These are phyloP conservation scores for Lasiosphaeriaceae sp. DNA, from an alignment of 495 filamentous ascomycete genomes.

Conservation along the genomic window DNA sequence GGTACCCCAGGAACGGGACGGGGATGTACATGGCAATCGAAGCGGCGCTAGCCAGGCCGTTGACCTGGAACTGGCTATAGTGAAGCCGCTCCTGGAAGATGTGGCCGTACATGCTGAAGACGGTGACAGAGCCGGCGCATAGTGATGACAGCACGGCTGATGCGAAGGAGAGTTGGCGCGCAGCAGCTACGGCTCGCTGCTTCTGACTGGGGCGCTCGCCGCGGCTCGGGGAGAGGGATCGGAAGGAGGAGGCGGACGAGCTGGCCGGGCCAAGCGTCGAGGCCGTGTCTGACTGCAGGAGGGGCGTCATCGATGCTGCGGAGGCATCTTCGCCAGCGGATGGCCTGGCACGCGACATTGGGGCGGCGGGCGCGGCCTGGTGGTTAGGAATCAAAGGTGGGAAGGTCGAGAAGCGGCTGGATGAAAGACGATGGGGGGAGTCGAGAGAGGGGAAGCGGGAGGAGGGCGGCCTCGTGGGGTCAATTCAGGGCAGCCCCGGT, in stretches of 20 bases:
- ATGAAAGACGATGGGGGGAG: too few species aligned
- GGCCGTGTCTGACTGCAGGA: conserved; percentile 28
- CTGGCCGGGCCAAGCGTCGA: conserved; percentile 33
- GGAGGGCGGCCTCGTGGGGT: not conserved
- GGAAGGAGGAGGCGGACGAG: conserved; percentile 31
- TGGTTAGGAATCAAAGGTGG: not conserved
- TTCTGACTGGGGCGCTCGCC: conserved; percentile 4
- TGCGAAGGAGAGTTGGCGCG: conserved; percentile 37
- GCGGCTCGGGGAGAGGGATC: conserved; percentile 28
- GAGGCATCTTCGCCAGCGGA: conserved; percentile 10
- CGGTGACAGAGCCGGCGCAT: conserved; percentile 78
- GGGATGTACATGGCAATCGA: conserved; percentile 85
- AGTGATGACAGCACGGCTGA: conserved; percentile 49
- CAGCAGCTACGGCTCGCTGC: conserved; percentile 20
- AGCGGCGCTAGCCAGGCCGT: conserved; percentile 77
- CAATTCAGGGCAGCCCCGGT: not conserved
- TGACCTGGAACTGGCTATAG: conserved; percentile 88
- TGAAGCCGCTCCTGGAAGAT: conserved; percentile 76
- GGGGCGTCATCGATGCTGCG: conserved; percentile 14
- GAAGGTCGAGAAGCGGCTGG: not conserved
- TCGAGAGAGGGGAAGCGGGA: not conserved
- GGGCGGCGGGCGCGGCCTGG: not conserved
- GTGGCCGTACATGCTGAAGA: conserved; percentile 88
- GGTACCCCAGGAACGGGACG: conserved; percentile 81
- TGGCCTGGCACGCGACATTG: conserved; percentile 10